Conservation (phyloP, 2,329 filamentous ascomycete species). For the Alternaria brassicae region DNA sequence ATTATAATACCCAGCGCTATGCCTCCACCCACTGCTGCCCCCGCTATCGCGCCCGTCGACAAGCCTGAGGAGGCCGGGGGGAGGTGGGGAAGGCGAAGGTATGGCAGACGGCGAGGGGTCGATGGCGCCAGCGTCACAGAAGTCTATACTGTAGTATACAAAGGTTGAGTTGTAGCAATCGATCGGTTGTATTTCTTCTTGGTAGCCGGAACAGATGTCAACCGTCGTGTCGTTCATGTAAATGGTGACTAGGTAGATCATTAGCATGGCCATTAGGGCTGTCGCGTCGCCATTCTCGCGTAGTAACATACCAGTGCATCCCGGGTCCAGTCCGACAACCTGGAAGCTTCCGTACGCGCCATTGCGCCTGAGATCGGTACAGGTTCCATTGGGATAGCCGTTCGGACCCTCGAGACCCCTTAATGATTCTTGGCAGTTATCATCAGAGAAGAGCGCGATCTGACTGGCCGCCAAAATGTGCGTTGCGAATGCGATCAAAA, state of each 20-base stretch:
- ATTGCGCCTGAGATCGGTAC: constrained; percentile 22
- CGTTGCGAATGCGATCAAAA: neutral
- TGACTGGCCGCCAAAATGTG: constrained; percentile 3
- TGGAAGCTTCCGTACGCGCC: constrained; percentile 30
- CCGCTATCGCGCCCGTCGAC: constrained; percentile 9
- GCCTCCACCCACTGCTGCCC: constrained; percentile 7
- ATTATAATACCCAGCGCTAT: neutral
- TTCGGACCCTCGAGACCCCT: constrained; percentile 21
- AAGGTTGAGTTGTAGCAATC: constrained; percentile 15
- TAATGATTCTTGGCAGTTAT: constrained; percentile 16
- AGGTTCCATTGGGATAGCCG: constrained; percentile 26
- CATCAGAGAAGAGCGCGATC: constrained; percentile 21
- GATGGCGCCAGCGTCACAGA: constrained; percentile 2
- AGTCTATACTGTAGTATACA: constrained; percentile 15
- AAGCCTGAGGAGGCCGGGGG: constrained; percentile 2
- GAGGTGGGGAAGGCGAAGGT: neutral
- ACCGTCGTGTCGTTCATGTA: constrained; percentile 10
- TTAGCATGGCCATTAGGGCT: neutral
- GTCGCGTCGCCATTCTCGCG: neutral
- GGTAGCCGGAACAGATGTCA: constrained; percentile 10
- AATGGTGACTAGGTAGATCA: constrained; percentile 2
- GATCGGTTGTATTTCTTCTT: constrained; percentile 10
- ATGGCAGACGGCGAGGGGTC: neutral
- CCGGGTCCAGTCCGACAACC: constrained; percentile 31
- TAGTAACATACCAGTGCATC: constrained; percentile 31